A percentile compares a stretch with the other conserved stretches of the same genome.
phyloP scores from a whole-genome alignment of 2,329 filamentous ascomycete species.

The Verticillium dahliae region DNA sequence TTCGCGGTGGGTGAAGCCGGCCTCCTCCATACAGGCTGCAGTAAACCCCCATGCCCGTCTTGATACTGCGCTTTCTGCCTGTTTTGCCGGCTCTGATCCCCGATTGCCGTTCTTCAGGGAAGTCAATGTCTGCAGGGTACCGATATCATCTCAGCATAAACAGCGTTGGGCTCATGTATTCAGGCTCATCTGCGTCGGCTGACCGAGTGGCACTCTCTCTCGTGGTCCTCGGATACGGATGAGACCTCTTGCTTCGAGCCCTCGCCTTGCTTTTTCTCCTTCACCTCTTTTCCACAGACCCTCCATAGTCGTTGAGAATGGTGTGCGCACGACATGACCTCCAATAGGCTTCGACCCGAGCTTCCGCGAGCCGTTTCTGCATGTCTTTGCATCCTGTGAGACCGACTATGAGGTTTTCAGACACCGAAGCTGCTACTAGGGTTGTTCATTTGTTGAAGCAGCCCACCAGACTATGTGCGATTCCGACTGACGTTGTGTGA shows the following conservation, averaged over 20 bases:
- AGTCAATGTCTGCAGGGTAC: neutral
- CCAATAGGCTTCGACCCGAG: slow-evolving; percentile 1
- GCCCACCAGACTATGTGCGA: neutral
- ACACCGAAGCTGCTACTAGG: neutral
- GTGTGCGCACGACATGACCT: neutral
- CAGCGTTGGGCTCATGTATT: neutral
- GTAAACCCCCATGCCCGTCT: neutral
- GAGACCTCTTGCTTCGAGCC: neutral
- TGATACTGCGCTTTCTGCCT: neutral
- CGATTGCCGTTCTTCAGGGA: neutral
- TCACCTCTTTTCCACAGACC: neutral
- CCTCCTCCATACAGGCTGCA: neutral
- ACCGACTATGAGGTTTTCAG: neutral
- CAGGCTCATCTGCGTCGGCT: neutral
- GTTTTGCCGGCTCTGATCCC: neutral
- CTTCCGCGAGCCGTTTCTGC: slow-evolving; percentile 1
- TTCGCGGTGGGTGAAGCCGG: neutral
- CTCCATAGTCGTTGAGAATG: neutral
- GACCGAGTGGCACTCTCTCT: neutral
- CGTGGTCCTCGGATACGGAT: neutral
- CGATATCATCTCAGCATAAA: neutral
- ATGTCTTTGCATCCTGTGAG: neutral
- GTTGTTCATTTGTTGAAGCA: neutral
- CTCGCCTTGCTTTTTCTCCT: neutral
- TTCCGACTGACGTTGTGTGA: too few relatives aligned